These are phyloP conservation scores for Beauveria brongniartii DNA, from an alignment of 2,329 filamentous ascomycete genomes.

Conservation along the genomic window DNA sequence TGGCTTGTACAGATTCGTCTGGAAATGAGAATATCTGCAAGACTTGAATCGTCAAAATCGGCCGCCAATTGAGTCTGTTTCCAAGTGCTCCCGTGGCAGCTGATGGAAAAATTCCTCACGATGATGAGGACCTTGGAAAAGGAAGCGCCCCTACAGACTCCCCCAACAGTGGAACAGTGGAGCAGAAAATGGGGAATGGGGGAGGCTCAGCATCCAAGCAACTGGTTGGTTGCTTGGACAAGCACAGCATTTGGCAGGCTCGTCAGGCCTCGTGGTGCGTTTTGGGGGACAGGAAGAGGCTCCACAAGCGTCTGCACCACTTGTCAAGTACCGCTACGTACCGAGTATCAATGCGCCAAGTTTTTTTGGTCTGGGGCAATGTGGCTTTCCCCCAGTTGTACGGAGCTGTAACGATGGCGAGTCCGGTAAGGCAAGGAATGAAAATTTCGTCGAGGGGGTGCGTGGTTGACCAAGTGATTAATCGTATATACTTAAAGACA, in stretches of 20 bases:
- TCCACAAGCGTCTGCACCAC: not conserved
- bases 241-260: too few species aligned
- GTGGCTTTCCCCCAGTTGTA: not conserved
- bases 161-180: too few species aligned
- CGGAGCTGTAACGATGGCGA: too few species aligned
- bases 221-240: too few species aligned
- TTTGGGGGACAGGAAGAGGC: not conserved
- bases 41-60: not conserved
- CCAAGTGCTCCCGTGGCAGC: not conserved
- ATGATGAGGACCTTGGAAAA: not conserved
- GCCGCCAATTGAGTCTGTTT: not conserved
- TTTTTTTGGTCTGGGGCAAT: not conserved
- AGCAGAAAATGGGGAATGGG: too few species aligned
- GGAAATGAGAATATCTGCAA: not conserved
- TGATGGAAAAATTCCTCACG: not conserved
- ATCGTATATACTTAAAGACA: slow-evolving; percentile 1
- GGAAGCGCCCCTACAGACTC: too few species aligned
- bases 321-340: slow-evolving; percentile 6
- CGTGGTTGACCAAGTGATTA: not conserved
- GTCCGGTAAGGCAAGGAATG: not conserved
- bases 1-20: not conserved
- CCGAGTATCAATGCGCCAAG: not conserved
- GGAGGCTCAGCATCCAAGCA: too few species aligned
- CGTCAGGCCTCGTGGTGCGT: too few species aligned
- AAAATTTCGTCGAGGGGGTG: not conserved